Evolutionary conservation across 805 yeast species (phyloP).

Genomic region (Candida koratica): DNA sequence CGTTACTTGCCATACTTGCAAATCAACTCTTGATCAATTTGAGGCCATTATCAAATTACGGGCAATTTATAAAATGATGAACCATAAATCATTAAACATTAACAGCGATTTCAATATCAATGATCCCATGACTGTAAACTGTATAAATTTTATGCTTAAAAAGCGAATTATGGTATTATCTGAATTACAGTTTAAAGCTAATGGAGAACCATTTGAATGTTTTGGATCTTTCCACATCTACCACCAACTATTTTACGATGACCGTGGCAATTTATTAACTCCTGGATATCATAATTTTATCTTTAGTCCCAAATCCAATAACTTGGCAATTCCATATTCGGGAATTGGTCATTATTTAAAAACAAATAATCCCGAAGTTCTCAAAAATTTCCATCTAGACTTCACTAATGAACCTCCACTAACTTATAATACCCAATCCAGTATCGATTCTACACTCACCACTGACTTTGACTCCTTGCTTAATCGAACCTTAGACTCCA

Average conservation of each 20-base stretch:
- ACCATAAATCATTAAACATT: neutral
- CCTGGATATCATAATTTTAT: neutral
- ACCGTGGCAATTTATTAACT: neutral
- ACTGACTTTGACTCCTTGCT: too few species aligned
- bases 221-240: neutral
- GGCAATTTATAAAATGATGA: constrained; percentile 4
- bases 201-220: constrained; percentile 1
- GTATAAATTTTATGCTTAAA: neutral
- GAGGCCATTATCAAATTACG: constrained; percentile 1
- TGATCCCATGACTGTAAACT: neutral
- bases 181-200: neutral
- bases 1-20: constrained; percentile 4
- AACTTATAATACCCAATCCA: too few species aligned
- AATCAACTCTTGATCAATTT: neutral
- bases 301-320: neutral
- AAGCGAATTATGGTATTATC: neutral
- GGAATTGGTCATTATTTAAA: neutral
- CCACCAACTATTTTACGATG: neutral
- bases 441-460: too few species aligned
- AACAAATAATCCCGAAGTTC: neutral
- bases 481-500: too few species aligned
- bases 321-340: neutral
- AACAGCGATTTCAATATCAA: neutral
- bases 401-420: too few species aligned
- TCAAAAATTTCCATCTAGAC: neutral